These are phyloP conservation scores for Komagataella pseudopastoris DNA, from an alignment of 805 yeast species.

Conservation along the genomic window DNA sequence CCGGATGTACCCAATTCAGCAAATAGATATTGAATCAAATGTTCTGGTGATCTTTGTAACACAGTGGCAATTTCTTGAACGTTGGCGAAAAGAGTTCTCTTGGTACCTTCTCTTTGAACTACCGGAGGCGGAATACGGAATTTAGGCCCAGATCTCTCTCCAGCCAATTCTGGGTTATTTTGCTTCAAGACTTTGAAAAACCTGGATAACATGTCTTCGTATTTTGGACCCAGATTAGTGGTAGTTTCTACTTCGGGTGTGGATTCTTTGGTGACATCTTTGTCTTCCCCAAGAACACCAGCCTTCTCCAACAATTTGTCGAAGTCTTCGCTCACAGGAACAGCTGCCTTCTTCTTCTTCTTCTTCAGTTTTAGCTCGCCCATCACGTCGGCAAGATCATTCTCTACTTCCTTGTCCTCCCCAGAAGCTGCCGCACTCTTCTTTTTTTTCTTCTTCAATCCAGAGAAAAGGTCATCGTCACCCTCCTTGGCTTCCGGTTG, in stretches of 20 bases:
- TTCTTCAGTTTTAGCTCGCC: conserved; percentile 69
- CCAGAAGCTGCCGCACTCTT: conserved; percentile 27
- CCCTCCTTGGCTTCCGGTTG: conserved; percentile 18
- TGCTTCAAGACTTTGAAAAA: conserved; percentile 78
- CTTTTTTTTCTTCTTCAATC: conserved; percentile 81
- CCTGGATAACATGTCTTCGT: conserved; percentile 66
- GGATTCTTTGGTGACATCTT: conserved; percentile 11
- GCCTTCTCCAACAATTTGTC: conserved; percentile 86
- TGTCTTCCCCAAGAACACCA: conserved; percentile 50
- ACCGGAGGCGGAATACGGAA: conserved; percentile 96
- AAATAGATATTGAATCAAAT: conserved; percentile 88
- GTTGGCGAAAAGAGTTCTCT: conserved; percentile 92
- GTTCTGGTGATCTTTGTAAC: conserved; percentile 93
- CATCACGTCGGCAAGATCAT: conserved; percentile 41
- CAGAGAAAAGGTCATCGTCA: conserved; percentile 57
- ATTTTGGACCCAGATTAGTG: conserved; percentile 22
- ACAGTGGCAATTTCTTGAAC: conserved; percentile 90
- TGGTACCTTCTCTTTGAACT: conserved; percentile 93
- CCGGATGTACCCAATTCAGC: conserved; percentile 99
- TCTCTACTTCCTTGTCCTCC: conserved; percentile 20
- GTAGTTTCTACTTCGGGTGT: conserved; percentile 17
- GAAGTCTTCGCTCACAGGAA: conserved; percentile 59
- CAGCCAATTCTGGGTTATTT: conserved; percentile 97
- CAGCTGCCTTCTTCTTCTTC: conserved; percentile 54
- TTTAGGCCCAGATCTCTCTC: conserved; percentile 85